These are phyloP conservation scores for Bombardia bombarda DNA, from an alignment of 495 filamentous ascomycete species.

Conservation along the genomic window DNA sequence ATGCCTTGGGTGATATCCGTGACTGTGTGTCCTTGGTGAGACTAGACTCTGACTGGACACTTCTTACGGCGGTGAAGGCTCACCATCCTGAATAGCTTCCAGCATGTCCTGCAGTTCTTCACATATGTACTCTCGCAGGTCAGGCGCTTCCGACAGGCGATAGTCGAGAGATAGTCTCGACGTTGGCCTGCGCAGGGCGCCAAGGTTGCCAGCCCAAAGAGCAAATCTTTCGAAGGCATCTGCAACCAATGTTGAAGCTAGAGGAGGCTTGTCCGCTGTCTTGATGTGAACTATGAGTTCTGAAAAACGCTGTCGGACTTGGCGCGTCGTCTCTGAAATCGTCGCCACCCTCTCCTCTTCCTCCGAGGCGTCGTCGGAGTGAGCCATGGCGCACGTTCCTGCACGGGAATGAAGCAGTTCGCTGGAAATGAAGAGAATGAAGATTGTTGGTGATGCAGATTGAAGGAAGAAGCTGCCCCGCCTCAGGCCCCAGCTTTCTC, in stretches of 20 bases:
- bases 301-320: not conserved
- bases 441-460: too few relatives aligned
- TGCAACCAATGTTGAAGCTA: not conserved
- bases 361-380: too few relatives aligned
- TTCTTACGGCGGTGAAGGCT: not conserved
- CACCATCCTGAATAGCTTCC: not conserved
- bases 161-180: conserved; percentile 8
- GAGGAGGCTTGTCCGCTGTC: not conserved
- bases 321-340: too few relatives aligned
- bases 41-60: not conserved
- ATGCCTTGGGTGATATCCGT: not conserved
- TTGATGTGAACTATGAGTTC: not conserved
- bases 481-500: too few relatives aligned
- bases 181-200: conserved; percentile 2
- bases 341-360: too few relatives aligned
- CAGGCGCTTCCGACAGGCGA: not conserved
- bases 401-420: too few relatives aligned
- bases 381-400: too few relatives aligned
- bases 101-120: not conserved
- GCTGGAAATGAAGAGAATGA: too few relatives aligned
- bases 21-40: too few relatives aligned
- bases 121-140: not conserved
- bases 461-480: too few relatives aligned
- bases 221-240: conserved; percentile 11
- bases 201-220: conserved; percentile 12